Percentiles rank a stretch among this genome's conserved stretches.
Conservation (phyloP, 345 rosid genomes). For the Citrus trifoliata region DNA sequence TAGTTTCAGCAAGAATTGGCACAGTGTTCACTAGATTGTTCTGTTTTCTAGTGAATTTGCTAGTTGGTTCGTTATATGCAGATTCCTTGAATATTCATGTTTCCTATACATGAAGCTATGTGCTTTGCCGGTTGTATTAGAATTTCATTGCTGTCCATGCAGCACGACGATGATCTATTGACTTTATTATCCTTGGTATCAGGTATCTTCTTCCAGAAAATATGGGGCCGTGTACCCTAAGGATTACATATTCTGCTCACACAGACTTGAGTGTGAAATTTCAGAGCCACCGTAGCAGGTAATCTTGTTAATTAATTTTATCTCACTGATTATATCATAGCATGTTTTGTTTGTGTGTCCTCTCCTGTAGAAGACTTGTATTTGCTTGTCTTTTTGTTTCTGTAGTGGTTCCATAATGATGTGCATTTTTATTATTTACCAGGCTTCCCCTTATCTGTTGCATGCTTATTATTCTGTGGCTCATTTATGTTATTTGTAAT, state of each 20-base stretch:
- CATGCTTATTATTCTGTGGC: constrained; percentile 1
- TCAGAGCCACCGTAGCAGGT: constrained; percentile 99
- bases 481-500: constrained; percentile 1
- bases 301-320: constrained; percentile 5
- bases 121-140: neutral
- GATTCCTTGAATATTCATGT: constrained; percentile 1
- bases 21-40: neutral
- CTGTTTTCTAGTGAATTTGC: neutral
- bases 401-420: neutral
- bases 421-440: neutral
- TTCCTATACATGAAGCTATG: neutral
- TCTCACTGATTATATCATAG: neutral
- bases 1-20: neutral
- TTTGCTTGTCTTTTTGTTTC: neutral
- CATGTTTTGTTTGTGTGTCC: neutral
- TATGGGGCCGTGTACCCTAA: constrained; percentile 70
- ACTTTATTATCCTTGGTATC: constrained; percentile 22
- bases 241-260: constrained; percentile 97
- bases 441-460: neutral
- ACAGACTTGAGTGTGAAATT: constrained; percentile 98
- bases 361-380: neutral
- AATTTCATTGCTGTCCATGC: neutral
- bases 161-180: constrained; percentile 2
- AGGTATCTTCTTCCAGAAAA: constrained; percentile 89
- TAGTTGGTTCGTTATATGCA: neutral